Evolutionary conservation across 1,139 yeast species (phyloP).

Genomic region (Candida freyschussii): DNA sequence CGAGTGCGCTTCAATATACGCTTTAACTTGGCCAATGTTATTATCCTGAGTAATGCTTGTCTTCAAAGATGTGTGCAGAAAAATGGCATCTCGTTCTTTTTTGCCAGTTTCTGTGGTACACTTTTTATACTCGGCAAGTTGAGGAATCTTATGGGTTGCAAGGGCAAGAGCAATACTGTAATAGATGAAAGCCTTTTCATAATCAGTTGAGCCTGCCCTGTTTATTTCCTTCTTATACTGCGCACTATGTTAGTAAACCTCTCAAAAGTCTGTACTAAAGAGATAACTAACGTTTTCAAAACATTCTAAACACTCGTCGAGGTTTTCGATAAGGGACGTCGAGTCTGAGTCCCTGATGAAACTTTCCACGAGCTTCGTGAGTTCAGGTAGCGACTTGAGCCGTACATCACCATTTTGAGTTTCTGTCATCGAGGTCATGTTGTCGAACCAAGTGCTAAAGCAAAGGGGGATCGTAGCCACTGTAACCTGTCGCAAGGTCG

Average conservation of each 20-base stretch:
- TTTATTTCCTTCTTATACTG: slow-evolving; percentile 14
- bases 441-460: too few relatives aligned
- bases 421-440: slow-evolving; percentile 8
- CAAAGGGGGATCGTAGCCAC: too few relatives aligned
- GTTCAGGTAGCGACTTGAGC: slow-evolving; percentile 8
- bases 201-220: slow-evolving; percentile 6
- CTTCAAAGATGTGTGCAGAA: slow-evolving; percentile 5
- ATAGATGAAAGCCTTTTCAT: slow-evolving; percentile 31
- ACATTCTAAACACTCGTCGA: slow-evolving; percentile 11
- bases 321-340: background rate
- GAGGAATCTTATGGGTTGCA: slow-evolving; percentile 23
- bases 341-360: slow-evolving; percentile 7
- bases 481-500: too few relatives aligned
- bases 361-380: slow-evolving; percentile 6
- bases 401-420: slow-evolving; percentile 1
- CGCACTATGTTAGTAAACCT: slow-evolving; percentile 1
- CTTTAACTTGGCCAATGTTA: slow-evolving; percentile 5
- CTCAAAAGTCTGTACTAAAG: background rate
- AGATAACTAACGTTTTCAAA: slow-evolving; percentile 11
- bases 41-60: slow-evolving; percentile 6
- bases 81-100: slow-evolving; percentile 11
- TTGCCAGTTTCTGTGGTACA: slow-evolving; percentile 13
- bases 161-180: slow-evolving; percentile 29
- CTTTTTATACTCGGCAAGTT: slow-evolving; percentile 21
- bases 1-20: slow-evolving; percentile 4